Base-by-base conservation (phyloP, 2,329 filamentous ascomycete genomes). In the Epichloe glyceriae region DNA sequence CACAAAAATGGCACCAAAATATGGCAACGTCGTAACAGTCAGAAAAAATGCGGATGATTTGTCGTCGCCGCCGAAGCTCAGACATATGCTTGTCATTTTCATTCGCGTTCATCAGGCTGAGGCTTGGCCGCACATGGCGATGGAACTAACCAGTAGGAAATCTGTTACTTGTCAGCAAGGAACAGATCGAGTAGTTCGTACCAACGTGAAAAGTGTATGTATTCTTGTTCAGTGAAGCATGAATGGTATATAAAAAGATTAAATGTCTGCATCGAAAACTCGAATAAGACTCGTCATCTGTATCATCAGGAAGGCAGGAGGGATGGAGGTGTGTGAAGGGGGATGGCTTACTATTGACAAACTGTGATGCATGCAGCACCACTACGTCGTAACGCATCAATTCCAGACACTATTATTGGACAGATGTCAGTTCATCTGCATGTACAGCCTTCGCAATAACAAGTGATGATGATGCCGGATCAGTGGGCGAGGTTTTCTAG, bases 401-500 rank as follows among this genome's bases (percentile, higher is more conserved):
- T 7, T 17, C 35, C 15, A 35, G 47, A 49, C 47, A 49, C 46
- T 30, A 11, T 44, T 30, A 11, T 38, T 20, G 8, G 6, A 11
- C 15, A 37, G 5, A 15, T 41, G 14, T 49, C 26, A 49, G 47
- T 26, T 17, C 1, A 10, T 19, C 5, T 12, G 15, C 22, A 22
- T 6, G 33, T 14, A 44, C 19, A 4, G 34, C 17, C 17, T 17
- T 40, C 26, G 26, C 2, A 44, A 42, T 1, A 14, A 34, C 5
- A 53, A 48, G 50, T 56, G 50, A 20, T 52, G 54, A 59, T 51
- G 50, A 46, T 56, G 54, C 56, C 52, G 54, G 61, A 72, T 95
- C 89, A 95, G 89, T 91, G 86, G 89, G 87, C 88, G 82, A 95
- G 89, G 90, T 95, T 95, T 95, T 94, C 88, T 94, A 95, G 88